Evolutionary conservation across 1,284 basidiomycete species (phyloP).

Genomic region (Cutaneotrichosporon spelunceum): DNA sequence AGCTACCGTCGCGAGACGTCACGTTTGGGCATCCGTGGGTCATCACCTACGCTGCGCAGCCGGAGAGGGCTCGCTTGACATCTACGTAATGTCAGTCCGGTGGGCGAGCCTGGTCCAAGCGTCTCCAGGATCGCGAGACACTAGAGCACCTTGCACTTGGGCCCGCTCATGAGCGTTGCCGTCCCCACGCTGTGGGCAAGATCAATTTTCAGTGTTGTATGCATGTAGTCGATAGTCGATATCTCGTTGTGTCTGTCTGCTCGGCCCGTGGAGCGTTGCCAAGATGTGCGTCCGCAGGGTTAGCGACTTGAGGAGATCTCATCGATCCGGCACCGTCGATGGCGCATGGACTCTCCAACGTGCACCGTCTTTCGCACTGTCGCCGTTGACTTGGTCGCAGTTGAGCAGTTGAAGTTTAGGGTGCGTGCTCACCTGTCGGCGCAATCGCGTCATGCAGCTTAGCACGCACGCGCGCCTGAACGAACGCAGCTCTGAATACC

Average conservation of each 20-base stretch:
- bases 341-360: too few relatives aligned
- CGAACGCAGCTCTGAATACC: too few relatives aligned
- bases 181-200: neutral
- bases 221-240: slow-evolving; percentile 19
- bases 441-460: too few relatives aligned
- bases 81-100: neutral
- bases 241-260: neutral
- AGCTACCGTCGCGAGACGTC: neutral
- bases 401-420: too few relatives aligned
- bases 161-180: slow-evolving; percentile 5
- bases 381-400: too few relatives aligned
- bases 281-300: neutral
- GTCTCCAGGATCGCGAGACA: neutral
- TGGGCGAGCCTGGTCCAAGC: neutral
- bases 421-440: too few relatives aligned
- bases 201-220: slow-evolving; percentile 22
- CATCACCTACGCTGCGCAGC: too few relatives aligned
- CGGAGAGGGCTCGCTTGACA: neutral
- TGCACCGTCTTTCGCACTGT: too few relatives aligned
- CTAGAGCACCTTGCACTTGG: neutral
- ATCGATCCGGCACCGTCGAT: too few relatives aligned
- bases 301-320: neutral
- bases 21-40: neutral
- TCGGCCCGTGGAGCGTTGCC: too few relatives aligned
- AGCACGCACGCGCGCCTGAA: too few relatives aligned